These are phyloP conservation scores for Exsudoporus frostii DNA, from an alignment of 768 basidiomycete genomes.

Conservation along the genomic window DNA sequence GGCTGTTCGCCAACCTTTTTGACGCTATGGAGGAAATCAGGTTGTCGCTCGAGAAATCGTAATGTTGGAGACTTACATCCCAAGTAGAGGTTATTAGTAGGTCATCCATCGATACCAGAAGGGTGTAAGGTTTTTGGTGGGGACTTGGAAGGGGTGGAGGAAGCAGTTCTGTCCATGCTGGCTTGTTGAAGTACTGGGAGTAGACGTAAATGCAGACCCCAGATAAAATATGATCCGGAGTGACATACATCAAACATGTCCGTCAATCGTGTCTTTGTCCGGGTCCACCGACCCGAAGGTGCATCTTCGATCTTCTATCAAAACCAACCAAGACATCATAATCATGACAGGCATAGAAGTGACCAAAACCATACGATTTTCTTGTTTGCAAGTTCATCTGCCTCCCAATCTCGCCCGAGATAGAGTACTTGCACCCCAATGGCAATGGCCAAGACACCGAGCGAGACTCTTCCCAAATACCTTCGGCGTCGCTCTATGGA, in stretches of 20 bases:
- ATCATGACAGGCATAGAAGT: neutral
- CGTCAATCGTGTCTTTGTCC: constrained; percentile 58
- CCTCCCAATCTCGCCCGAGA: constrained; percentile 78
- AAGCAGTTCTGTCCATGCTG: constrained; percentile 87
- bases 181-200: constrained; percentile 84
- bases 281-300: constrained; percentile 59
- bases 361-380: constrained; percentile 48
- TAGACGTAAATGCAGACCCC: neutral
- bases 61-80: constrained; percentile 67
- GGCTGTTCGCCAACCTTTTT: constrained; percentile 95
- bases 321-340: neutral
- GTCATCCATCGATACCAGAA: constrained; percentile 89
- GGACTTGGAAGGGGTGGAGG: constrained; percentile 82
- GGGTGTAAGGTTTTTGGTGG: constrained; percentile 87
- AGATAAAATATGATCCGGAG: neutral
- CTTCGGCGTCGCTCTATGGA: constrained; percentile 72
- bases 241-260: constrained; percentile 66
- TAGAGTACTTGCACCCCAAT: constrained; percentile 57
- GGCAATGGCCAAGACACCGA: constrained; percentile 54
- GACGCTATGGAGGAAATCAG: constrained; percentile 52
- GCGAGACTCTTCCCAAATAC: constrained; percentile 50
- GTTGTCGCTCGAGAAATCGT: neutral
- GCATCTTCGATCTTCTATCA: constrained; percentile 55
- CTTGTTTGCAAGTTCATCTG: constrained; percentile 62
- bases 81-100: constrained; percentile 88